A percentile compares a stretch with the other conserved stretches of the same genome.
These are phyloP conservation scores for Melampsora americana DNA, from an alignment of 1,284 basidiomycete species.

Conservation along the genomic window DNA sequence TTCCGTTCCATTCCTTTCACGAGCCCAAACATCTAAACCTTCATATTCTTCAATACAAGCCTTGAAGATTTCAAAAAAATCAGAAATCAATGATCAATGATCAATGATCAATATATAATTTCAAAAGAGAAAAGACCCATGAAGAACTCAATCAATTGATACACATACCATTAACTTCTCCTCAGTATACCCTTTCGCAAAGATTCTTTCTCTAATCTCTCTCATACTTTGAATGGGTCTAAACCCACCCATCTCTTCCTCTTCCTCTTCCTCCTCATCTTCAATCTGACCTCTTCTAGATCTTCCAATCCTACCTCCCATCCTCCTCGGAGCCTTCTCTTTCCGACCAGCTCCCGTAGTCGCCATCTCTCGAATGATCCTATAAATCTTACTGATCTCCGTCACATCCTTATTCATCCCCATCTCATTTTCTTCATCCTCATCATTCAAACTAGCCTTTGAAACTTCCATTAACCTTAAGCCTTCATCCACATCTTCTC, in stretches of 20 bases:
- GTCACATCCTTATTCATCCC: slow-evolving; percentile 66
- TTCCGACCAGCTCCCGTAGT: slow-evolving; percentile 54
- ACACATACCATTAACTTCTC: slow-evolving; percentile 76
- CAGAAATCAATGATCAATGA: neutral
- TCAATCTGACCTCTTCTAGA: slow-evolving; percentile 55
- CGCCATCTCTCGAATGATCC: slow-evolving; percentile 82
- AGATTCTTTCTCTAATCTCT: slow-evolving; percentile 75
- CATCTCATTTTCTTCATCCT: slow-evolving; percentile 66
- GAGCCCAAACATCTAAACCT: slow-evolving; percentile 48
- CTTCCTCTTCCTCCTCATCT: slow-evolving; percentile 56
- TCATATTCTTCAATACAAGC: slow-evolving; percentile 49
- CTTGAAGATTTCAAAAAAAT: slow-evolving; percentile 17
- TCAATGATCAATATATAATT: too few relatives aligned
- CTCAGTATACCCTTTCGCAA: slow-evolving; percentile 84
- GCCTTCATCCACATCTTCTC: slow-evolving; percentile 92
- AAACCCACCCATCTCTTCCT: slow-evolving; percentile 56
- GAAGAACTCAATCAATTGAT: slow-evolving; percentile 74
- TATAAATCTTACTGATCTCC: slow-evolving; percentile 74
- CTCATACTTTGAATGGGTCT: slow-evolving; percentile 64
- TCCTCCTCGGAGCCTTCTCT: slow-evolving; percentile 55
- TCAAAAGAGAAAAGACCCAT: neutral
- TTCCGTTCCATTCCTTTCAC: slow-evolving; percentile 41
- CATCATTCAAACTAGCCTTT: slow-evolving; percentile 69
- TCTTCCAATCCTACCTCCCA: slow-evolving; percentile 55
- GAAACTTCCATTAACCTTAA: slow-evolving; percentile 92